Conservation (phyloP, 805 yeast species). For the Millerozyma miso region DNA sequence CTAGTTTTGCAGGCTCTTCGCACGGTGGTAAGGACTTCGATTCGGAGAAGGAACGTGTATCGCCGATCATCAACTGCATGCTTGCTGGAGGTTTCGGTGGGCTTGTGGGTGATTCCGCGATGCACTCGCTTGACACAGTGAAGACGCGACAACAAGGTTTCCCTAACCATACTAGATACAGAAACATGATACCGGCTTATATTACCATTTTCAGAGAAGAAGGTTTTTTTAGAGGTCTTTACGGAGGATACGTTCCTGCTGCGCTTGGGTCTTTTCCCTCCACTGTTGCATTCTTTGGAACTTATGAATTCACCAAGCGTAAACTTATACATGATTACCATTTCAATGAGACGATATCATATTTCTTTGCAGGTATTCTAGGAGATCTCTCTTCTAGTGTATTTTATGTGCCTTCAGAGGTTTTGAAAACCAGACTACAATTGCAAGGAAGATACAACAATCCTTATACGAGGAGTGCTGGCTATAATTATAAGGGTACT, state of each 20-base stretch:
- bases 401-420: constrained; percentile 93
- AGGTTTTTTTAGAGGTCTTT: constrained; percentile 79
- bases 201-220: constrained; percentile 73
- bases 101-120: constrained; percentile 80
- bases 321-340: constrained; percentile 57
- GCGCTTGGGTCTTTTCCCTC: constrained; percentile 90
- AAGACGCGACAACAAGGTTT: constrained; percentile 98
- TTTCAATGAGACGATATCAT: constrained; percentile 74
- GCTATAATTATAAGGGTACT: constrained; percentile 81
- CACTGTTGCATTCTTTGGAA: constrained; percentile 89
- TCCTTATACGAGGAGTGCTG: constrained; percentile 63
- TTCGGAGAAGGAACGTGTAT: constrained; percentile 9
- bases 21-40: background rate
- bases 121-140: constrained; percentile 96
- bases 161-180: constrained; percentile 60
- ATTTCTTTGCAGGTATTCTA: constrained; percentile 80
- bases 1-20: constrained; percentile 1
- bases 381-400: constrained; percentile 90
- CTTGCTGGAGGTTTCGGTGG: constrained; percentile 96
- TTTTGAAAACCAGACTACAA: constrained; percentile 87
- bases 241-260: constrained; percentile 92
- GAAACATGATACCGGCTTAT: constrained; percentile 72
- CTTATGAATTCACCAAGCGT: constrained; percentile 82
- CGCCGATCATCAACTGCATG: constrained; percentile 58
- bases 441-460: constrained; percentile 87